Conservation (phyloP, 2,329 filamentous ascomycete genomes). For the Aspergillus sp. region DNA sequence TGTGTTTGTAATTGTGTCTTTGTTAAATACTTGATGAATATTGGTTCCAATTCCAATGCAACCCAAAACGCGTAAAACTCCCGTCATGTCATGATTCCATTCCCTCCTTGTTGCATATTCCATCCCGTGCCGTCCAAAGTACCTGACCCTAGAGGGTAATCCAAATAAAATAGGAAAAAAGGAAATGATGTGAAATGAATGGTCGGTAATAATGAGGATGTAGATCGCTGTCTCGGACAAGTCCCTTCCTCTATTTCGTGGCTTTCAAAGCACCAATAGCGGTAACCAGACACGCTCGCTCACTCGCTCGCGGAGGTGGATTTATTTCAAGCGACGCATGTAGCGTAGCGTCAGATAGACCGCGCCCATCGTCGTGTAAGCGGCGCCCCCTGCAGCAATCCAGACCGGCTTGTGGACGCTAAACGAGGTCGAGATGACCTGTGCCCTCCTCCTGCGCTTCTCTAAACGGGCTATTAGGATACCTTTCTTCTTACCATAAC, state of each 20-base stretch:
- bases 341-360: constrained; percentile 36
- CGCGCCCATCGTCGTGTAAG: constrained; percentile 35
- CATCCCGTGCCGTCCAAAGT: constrained; percentile 4
- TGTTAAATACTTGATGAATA: neutral
- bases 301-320: neutral
- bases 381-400: constrained; percentile 32
- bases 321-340: constrained; percentile 27
- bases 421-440: constrained; percentile 34
- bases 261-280: neutral
- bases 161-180: neutral
- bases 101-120: neutral
- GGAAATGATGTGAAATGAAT: neutral
- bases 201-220: neutral
- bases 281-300: neutral
- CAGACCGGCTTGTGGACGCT: constrained; percentile 35
- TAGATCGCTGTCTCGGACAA: constrained; percentile 5
- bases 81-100: neutral
- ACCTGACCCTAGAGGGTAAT: neutral
- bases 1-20: neutral
- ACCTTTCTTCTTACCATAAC: neutral
- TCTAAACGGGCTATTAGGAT: constrained; percentile 16
- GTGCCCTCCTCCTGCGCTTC: constrained; percentile 30
- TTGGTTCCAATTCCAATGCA: neutral
- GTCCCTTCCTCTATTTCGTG: constrained; percentile 4
- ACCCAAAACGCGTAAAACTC: constrained; percentile 1